A percentile compares a stretch with the other conserved stretches of the same genome.
phyloP scores from a whole-genome alignment of 306 rosid species.

The Canavalia gladiata region DNA sequence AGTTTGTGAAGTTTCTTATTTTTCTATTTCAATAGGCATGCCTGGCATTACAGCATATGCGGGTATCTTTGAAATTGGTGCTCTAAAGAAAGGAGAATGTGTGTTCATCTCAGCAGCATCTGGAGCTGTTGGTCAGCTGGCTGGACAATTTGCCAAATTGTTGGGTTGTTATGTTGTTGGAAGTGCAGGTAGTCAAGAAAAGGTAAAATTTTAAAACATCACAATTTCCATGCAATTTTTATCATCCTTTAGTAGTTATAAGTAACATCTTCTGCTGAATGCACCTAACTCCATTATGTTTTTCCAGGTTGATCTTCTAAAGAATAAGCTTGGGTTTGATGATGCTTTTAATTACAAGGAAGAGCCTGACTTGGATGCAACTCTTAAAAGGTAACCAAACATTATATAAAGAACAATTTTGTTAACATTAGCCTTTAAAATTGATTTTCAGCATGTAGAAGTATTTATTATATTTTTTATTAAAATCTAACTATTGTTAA shows the following conservation, averaged over 20 bases:
- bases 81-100: constrained; percentile 44
- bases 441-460: no score
- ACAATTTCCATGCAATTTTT: neutral
- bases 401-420: neutral
- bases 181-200: constrained; percentile 48
- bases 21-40: constrained; percentile 45
- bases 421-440: no score
- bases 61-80: constrained; percentile 36
- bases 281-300: constrained; percentile 6
- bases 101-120: constrained; percentile 53
- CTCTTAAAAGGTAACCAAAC: constrained; percentile 42
- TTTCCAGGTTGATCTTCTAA: constrained; percentile 51
- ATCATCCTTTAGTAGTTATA: neutral
- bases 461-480: no score
- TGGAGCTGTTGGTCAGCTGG: constrained; percentile 53
- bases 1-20: neutral
- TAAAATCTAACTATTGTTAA: no score
- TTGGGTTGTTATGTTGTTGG: constrained; percentile 55
- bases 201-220: constrained; percentile 27
- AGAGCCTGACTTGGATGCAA: constrained; percentile 48
- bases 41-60: constrained; percentile 52
- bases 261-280: neutral
- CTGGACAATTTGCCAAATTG: constrained; percentile 51
- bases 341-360: constrained; percentile 53
- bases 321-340: constrained; percentile 52